phyloP scores from a whole-genome alignment of 257 asterid species.

The Solanum peruvianum region DNA sequence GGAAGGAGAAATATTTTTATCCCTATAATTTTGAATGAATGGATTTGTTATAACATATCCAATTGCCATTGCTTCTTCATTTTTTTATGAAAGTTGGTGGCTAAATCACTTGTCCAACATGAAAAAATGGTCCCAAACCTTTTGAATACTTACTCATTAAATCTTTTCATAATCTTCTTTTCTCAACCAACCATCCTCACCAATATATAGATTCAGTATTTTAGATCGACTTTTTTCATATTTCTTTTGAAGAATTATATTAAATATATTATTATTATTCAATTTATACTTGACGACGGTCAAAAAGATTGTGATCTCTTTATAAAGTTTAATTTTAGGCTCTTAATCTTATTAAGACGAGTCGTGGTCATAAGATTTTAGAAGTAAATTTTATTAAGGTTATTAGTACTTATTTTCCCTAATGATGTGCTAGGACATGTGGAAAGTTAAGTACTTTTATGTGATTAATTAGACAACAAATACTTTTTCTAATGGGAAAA shows the following conservation, averaged over 20 bases:
- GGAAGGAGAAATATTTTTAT: neutral
- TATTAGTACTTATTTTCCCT: neutral
- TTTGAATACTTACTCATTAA: neutral
- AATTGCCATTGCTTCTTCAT: neutral
- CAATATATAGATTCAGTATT: neutral
- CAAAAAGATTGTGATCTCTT: no score
- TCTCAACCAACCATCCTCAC: neutral
- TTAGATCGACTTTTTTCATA: fast-evolving
- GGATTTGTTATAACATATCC: neutral
- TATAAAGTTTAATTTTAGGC: neutral
- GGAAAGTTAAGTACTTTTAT: neutral
- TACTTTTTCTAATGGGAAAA: neutral
- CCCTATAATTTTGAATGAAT: neutral
- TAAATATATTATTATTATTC: no score
- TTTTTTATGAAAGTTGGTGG: neutral
- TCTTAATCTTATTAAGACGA: neutral
- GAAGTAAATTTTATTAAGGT: neutral
- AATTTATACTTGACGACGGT: no score
- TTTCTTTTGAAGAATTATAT: fast-evolving
- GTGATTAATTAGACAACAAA: neutral
- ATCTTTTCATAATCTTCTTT: neutral
- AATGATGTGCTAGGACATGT: neutral
- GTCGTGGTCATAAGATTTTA: neutral
- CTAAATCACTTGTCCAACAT: neutral
- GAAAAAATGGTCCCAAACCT: neutral